Evolutionary conservation across 208 protist species (phyloP).

Genomic region (Jaenimonas drosophilae): DNA sequence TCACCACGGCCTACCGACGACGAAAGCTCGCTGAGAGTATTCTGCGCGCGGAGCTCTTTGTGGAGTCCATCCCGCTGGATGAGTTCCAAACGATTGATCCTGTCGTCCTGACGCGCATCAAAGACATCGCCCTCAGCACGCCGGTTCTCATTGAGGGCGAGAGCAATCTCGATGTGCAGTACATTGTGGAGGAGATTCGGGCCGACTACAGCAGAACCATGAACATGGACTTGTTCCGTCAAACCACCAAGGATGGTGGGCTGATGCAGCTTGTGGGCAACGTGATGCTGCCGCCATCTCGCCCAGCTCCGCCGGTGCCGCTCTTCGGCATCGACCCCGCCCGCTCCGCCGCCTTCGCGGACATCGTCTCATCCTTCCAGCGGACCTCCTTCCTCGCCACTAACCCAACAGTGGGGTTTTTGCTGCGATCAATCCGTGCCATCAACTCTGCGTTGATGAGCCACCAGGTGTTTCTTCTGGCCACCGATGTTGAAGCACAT

Average conservation of each 20-base stretch:
- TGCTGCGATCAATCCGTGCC: slow-evolving; percentile 58
- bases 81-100: slow-evolving; percentile 75
- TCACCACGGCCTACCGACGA: slow-evolving; percentile 68
- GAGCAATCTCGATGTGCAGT: slow-evolving; percentile 49
- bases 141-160: slow-evolving; percentile 64
- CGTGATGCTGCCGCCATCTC: slow-evolving; percentile 17
- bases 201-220: slow-evolving; percentile 84
- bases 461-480: slow-evolving; percentile 65
- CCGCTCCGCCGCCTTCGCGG: slow-evolving; percentile 26
- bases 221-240: slow-evolving; percentile 75
- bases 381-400: slow-evolving; percentile 42
- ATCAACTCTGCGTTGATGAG: slow-evolving; percentile 64
- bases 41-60: slow-evolving; percentile 84
- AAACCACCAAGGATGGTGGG: slow-evolving; percentile 37
- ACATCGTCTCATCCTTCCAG: slow-evolving; percentile 36
- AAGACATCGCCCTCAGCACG: slow-evolving; percentile 57
- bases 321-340: slow-evolving; percentile 37
- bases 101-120: slow-evolving; percentile 44
- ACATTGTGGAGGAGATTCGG: slow-evolving; percentile 67
- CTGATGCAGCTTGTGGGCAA: slow-evolving; percentile 35
- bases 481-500: slow-evolving; percentile 22
- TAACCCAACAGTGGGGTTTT: slow-evolving; percentile 27
- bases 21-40: slow-evolving; percentile 65
- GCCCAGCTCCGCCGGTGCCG: slow-evolving; percentile 5
- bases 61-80: slow-evolving; percentile 93